These are phyloP conservation scores for Podosphaera fusca DNA, from an alignment of 2,329 filamentous ascomycete species.

Conservation along the genomic window DNA sequence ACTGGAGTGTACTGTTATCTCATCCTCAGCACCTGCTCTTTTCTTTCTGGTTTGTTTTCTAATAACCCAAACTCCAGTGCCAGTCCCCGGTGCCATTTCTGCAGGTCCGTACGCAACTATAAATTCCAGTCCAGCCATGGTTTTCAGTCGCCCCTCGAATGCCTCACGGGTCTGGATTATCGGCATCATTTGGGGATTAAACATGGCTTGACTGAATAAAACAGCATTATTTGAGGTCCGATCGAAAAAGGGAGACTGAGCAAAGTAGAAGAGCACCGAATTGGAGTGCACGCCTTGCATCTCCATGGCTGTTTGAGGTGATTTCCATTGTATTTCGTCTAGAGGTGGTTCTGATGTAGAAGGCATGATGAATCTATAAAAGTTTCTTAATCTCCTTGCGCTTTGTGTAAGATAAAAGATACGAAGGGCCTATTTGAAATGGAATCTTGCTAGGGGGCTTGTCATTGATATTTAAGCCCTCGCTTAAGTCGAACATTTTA, in stretches of 20 bases:
- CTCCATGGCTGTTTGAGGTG: conserved; percentile 24
- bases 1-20: conserved; percentile 32
- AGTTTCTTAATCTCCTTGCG: too few species aligned
- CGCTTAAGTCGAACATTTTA: too few species aligned
- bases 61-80: conserved; percentile 46
- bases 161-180: conserved; percentile 36
- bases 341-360: conserved; percentile 27
- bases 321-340: conserved; percentile 45
- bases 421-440: too few species aligned
- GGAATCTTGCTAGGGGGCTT: too few species aligned
- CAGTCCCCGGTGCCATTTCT: conserved; percentile 34
- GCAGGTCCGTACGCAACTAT: conserved; percentile 41
- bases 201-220: conserved; percentile 36
- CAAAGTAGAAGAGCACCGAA: conserved; percentile 39
- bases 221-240: conserved; percentile 43
- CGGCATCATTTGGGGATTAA: conserved; percentile 33
- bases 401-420: too few species aligned
- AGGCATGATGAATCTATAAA: conserved; percentile 17
- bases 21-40: conserved; percentile 29
- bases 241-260: conserved; percentile 44
- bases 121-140: conserved; percentile 44
- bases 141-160: conserved; percentile 37
- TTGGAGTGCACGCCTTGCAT: conserved; percentile 38
- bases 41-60: conserved; percentile 43
- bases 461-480: too few species aligned